A percentile compares a stretch with the other conserved stretches of the same genome.
Conservation (phyloP, 164 flowering plant genomes). For the Umbellularia californica region DNA sequence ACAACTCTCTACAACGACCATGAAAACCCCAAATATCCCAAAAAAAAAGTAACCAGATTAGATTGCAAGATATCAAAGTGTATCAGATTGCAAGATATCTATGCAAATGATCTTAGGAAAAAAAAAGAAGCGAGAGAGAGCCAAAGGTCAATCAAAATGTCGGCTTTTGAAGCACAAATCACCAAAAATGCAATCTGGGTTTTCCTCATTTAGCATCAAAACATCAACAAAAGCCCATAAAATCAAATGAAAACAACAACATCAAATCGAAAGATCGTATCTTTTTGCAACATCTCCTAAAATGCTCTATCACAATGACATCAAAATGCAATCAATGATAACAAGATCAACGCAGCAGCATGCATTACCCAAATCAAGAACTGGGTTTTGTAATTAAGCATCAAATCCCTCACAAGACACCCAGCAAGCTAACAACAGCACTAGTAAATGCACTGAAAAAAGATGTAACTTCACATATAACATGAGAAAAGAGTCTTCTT, state of each 20-base stretch:
- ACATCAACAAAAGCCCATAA: neutral
- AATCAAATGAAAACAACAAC: neutral
- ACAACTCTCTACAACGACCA: no score
- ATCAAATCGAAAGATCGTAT: neutral
- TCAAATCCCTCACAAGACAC: neutral
- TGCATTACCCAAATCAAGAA: constrained; percentile 2
- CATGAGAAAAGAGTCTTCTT: neutral
- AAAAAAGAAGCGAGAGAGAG: no score
- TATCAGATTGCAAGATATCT: no score
- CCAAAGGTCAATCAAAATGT: neutral
- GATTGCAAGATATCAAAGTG: no score
- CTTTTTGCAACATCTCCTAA: neutral
- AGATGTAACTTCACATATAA: neutral
- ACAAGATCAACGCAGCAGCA: neutral
- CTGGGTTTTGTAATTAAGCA: neutral
- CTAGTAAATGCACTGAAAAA: neutral
- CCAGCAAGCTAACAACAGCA: neutral
- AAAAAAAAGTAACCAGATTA: no score
- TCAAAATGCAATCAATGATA: neutral
- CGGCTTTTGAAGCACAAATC: neutral
- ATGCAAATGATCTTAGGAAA: no score
- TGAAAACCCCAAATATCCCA: no score
- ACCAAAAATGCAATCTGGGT: constrained; percentile 11
- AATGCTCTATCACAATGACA: neutral
- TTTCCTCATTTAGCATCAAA: constrained; percentile 1